A percentile compares a stretch with the other conserved stretches of the same genome.
These are phyloP conservation scores for Xylariaceae sp. DNA, from an alignment of 2,329 filamentous ascomycete species.

Conservation along the genomic window DNA sequence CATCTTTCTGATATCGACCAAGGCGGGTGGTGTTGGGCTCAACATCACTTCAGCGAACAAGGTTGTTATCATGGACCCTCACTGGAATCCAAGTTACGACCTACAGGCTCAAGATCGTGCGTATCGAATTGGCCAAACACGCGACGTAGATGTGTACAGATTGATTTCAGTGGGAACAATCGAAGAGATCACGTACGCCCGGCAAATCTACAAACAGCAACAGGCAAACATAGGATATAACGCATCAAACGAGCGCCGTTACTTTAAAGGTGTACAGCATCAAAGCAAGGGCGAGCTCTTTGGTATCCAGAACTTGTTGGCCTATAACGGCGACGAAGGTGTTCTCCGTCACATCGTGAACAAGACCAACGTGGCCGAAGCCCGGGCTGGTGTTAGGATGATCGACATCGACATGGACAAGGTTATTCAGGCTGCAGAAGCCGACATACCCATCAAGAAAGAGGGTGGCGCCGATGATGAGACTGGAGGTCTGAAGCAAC, in stretches of 20 bases:
- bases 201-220: slow-evolving; percentile 98
- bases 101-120: slow-evolving; percentile 94
- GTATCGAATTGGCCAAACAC: slow-evolving; percentile 87
- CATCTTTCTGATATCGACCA: slow-evolving; percentile 92
- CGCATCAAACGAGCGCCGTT: slow-evolving; percentile 83
- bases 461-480: slow-evolving; percentile 49
- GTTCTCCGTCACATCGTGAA: slow-evolving; percentile 94
- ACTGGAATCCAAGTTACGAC: slow-evolving; percentile 96
- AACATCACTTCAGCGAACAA: slow-evolving; percentile 99
- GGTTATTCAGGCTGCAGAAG: slow-evolving; percentile 47
- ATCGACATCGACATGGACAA: slow-evolving; percentile 69
- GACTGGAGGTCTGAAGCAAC: slow-evolving; percentile 64
- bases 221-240: slow-evolving; percentile 97
- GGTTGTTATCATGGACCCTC: slow-evolving; percentile 92
- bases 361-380: slow-evolving; percentile 95
- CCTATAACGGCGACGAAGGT: slow-evolving; percentile 71
- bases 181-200: slow-evolving; percentile 93
- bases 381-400: slow-evolving; percentile 75
- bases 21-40: slow-evolving; percentile 84
- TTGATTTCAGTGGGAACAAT: slow-evolving; percentile 88
- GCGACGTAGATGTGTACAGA: slow-evolving; percentile 93
- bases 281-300: slow-evolving; percentile 90
- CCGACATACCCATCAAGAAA: slow-evolving; percentile 42
- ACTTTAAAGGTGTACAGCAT: slow-evolving; percentile 94
- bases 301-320: slow-evolving; percentile 79